Base-by-base conservation (phyloP, 2,329 filamentous ascomycete genomes). In the Diaporthe sp. region DNA sequence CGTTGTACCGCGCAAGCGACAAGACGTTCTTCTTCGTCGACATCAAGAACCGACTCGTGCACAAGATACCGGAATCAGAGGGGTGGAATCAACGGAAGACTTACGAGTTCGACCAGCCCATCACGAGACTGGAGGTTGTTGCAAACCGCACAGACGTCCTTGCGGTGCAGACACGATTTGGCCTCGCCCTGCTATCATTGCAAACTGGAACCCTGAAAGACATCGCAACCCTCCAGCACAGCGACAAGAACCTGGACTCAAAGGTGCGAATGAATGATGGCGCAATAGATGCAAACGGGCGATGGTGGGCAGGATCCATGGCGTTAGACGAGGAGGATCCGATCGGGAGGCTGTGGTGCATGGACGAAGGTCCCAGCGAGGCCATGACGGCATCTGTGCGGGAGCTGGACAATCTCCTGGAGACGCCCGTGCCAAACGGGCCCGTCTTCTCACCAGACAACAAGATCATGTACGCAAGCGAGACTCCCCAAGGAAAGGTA, bases 221-320 rank as follows among this genome's bases (percentile, higher is more conserved):
- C 3, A 77, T 81, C 28, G 70, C 76, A 6, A 57, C 53, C 49
- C 58, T 80, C 13, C 22, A 53, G 37, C 77, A 79, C 37, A 49
- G 37, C n/a, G 75, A 78, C 62, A 60, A 62, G 2, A 37, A 46
- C 3, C 74, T 80, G 15, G 74, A 80, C 60, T 57, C 71, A 12
- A 76, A 78, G 42, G 75, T 79, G n/a, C 79, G 79, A 22, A 78
- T 80, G 78, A 79, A 81, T 19, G 79, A 81, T 42, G 78, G 80
- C 0, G 78, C 71, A 25, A 78, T 81, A 49, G 79, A 80, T 15
- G 76, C 75, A 2, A 67, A 72, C 0, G 78, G 79, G 1, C 73
- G 79, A 12, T 80, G 78, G 79, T 81, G 79, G 79, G 78, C 78
- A 17, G 77, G 76, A 15, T 77, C 79, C 7, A 81, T 80, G 79